Conservation (phyloP, 2,329 filamentous ascomycete genomes). For the Achaetomium macrosporum region DNA sequence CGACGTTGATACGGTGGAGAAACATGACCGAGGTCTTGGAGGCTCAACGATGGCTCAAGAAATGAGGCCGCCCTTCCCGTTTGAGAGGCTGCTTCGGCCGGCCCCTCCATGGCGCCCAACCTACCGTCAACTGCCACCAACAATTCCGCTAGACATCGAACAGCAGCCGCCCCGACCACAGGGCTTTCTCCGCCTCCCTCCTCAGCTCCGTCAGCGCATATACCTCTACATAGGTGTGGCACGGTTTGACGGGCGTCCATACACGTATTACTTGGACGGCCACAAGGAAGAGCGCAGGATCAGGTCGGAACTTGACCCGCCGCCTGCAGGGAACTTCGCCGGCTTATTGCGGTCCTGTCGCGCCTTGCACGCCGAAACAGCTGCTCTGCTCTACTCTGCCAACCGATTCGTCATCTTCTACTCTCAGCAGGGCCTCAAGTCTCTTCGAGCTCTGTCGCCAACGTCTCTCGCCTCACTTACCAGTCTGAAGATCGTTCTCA, state of each 20-base stretch:
- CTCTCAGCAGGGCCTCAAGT: not conserved
- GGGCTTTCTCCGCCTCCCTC: not conserved
- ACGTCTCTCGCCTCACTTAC: not conserved
- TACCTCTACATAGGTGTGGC: not conserved
- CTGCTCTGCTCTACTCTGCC: not conserved
- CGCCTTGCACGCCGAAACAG: not conserved
- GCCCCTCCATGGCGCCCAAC: no score
- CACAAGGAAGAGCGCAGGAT: not conserved
- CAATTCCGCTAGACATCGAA: not conserved
- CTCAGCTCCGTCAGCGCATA: slow-evolving; percentile 3
- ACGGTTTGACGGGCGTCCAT: not conserved
- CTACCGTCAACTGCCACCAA: not conserved
- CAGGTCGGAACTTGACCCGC: not conserved
- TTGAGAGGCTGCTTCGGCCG: no score
- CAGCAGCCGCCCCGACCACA: not conserved
- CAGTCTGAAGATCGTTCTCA: not conserved
- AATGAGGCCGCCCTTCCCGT: no score
- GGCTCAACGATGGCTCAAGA: no score
- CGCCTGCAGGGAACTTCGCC: slow-evolving; percentile 2
- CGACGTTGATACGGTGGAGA: no score
- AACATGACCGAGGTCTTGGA: no score
- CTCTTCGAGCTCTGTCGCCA: not conserved
- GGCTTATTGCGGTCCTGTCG: slow-evolving; percentile 3
- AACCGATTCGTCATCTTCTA: slow-evolving; percentile 2
- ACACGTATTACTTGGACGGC: slow-evolving; percentile 1